These are phyloP conservation scores for Pyrus betulifolia DNA, from an alignment of 306 rosid genomes.

Conservation along the genomic window DNA sequence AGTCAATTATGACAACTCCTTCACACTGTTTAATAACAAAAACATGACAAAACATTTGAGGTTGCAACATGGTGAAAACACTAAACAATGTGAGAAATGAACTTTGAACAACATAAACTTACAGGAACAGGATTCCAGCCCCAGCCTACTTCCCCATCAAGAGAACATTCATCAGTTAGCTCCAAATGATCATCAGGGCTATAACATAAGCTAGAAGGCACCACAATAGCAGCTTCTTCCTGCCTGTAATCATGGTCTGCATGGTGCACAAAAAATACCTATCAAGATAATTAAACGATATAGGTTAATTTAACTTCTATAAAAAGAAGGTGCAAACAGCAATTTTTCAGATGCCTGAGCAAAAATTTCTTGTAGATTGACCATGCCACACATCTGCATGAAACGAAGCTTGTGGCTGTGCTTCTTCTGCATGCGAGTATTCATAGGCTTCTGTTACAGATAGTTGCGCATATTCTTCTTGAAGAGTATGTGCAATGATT, in stretches of 20 bases:
- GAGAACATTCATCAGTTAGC: constrained; percentile 33
- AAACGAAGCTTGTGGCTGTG: constrained; percentile 32
- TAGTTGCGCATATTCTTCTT: constrained; percentile 61
- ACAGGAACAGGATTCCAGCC: constrained; percentile 68
- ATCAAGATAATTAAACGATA: constrained; percentile 12
- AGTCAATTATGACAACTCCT: not conserved
- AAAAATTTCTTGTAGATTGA: constrained; percentile 35
- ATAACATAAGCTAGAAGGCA: constrained; percentile 53
- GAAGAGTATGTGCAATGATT: constrained; percentile 66
- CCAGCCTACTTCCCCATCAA: constrained; percentile 53
- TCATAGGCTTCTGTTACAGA: constrained; percentile 40
- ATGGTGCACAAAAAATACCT: not conserved
- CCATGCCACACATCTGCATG: constrained; percentile 48
- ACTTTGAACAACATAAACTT: constrained; percentile 26
- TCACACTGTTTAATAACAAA: not conserved
- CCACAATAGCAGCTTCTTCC: constrained; percentile 25
- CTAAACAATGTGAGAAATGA: not conserved
- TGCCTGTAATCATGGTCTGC: constrained; percentile 37
- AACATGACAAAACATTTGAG: not conserved
- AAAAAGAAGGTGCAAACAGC: not conserved
- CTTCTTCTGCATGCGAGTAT: constrained; percentile 35
- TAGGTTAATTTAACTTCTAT: not conserved
- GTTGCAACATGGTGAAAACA: constrained; percentile 6
- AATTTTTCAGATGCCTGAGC: constrained; percentile 36
- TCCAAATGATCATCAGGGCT: constrained; percentile 42